Evolutionary conservation across 805 yeast genomes (phyloP), one percentile per base, ranked within the genome.

Genomic region (Candida ponderosae): DNA sequence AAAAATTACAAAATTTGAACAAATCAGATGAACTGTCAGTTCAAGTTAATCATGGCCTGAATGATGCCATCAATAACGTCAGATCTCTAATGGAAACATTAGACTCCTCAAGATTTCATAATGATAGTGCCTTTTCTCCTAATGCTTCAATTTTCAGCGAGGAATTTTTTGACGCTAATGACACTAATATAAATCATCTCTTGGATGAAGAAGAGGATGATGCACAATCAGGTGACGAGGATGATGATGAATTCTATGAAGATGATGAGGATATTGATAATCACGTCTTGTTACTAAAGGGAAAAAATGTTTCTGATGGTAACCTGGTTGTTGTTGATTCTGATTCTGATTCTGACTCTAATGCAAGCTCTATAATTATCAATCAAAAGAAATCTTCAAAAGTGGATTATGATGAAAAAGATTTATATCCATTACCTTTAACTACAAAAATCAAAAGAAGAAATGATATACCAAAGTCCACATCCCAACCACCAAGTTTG

Each of bases 401-500:
- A n/a, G n/a, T 40, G 5, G 39, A 27, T 6, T 24, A 27, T 15
- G 23, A 34, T 10, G 41, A 41, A 18, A 41, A 43, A 1, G 76
- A 70, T 35, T 58, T 85, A n/a, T 79, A 71, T 45, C 96, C 97
- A 1, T 65, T 89, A 33, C 84, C 89, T 18, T 37, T 51, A n/a
- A 56, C 53, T 2, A 52, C 54, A 0, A 54, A 59, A 0, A 64
- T 81, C 5, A 48, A 56, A 20, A 72, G 95, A 41, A 70, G 88
- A 40, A 56, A 59, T 20, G 82, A 75, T 40, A 67, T 89, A 14
- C 70, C 68, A 4, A 64, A 65, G n/a, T 72, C 85, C 37, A 65
- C 62, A 0, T 70, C 78, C 26, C 63, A 76, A 0, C 97, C 97
- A 3, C 96, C 96, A 10, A 81, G 93, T 44, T 59, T 90, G 27